These are phyloP conservation scores for Bipolaris oryzae DNA, from an alignment of 2,329 filamentous ascomycete genomes.

Conservation along the genomic window DNA sequence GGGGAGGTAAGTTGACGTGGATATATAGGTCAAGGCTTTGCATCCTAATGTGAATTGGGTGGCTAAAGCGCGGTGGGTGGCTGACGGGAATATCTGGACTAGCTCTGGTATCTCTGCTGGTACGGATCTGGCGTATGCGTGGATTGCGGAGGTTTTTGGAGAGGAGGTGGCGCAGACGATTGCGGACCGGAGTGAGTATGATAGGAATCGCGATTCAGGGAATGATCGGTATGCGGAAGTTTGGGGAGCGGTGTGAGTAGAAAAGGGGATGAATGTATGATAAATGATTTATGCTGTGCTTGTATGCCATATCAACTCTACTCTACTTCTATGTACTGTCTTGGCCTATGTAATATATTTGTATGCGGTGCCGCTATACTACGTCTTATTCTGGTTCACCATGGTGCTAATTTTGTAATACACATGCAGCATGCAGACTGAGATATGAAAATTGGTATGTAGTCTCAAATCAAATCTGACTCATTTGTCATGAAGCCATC, in stretches of 20 bases:
- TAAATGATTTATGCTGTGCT: too few relatives aligned
- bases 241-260: conserved; percentile 31
- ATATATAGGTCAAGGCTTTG: conserved; percentile 50
- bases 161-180: conserved; percentile 56
- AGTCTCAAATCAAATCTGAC: too few relatives aligned
- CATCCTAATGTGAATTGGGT: conserved; percentile 65
- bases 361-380: too few relatives aligned
- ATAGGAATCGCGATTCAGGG: conserved; percentile 57
- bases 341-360: too few relatives aligned
- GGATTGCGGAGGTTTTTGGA: conserved; percentile 61
- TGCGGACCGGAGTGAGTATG: conserved; percentile 64
- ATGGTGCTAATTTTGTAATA: too few relatives aligned
- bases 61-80: conserved; percentile 66
- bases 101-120: conserved; percentile 68
- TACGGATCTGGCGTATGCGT: conserved; percentile 66
- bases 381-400: too few relatives aligned
- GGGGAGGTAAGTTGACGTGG: too few relatives aligned
- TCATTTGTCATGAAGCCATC: too few relatives aligned
- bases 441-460: too few relatives aligned
- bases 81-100: conserved; percentile 70
- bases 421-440: too few relatives aligned
- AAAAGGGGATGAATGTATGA: background rate
- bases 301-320: too few relatives aligned
- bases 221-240: conserved; percentile 62
- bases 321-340: too few relatives aligned